Conservation (phyloP, 306 rosid species). For the Casuarina cunninghamiana region DNA sequence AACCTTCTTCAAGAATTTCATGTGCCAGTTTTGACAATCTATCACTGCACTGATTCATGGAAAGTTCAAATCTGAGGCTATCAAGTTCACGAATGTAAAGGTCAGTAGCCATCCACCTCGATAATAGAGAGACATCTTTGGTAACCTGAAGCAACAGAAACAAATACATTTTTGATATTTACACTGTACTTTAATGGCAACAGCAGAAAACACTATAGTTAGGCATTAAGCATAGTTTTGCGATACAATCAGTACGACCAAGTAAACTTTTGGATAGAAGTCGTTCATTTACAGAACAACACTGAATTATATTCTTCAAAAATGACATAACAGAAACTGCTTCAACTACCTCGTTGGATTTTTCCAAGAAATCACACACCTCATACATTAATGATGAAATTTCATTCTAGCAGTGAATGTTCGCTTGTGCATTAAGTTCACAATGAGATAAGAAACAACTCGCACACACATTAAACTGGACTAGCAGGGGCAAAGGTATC, state of each 20-base stretch:
- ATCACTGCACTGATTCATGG: slow-evolving; percentile 85
- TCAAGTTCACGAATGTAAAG: slow-evolving; percentile 85
- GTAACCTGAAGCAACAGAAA: slow-evolving; percentile 67
- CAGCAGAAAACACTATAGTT: not conserved
- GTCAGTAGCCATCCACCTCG: slow-evolving; percentile 94
- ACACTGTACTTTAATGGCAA: not conserved
- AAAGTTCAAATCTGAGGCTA: slow-evolving; percentile 86
- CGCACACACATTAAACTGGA: not conserved
- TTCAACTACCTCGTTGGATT: not conserved
- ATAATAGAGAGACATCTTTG: slow-evolving; percentile 79
- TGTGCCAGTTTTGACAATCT: slow-evolving; percentile 61
- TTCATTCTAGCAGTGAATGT: not conserved
- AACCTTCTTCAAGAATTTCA: slow-evolving; percentile 76
- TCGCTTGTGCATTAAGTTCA: not conserved
- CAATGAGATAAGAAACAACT: not conserved
- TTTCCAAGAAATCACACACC: slow-evolving; percentile 1
- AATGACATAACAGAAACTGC: not conserved
- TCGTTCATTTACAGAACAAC: not conserved
- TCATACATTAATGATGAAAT: not conserved
- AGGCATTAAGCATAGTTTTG: not conserved
- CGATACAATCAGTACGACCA: not conserved
- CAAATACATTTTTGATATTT: slow-evolving; percentile 5
- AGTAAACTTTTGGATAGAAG: not conserved
- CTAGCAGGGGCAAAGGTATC: not conserved
- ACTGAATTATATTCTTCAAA: not conserved